A percentile compares a stretch with the other conserved stretches of the same genome.
Conservation (phyloP, 305 asterid species). For the Fraxinus baroniana region DNA sequence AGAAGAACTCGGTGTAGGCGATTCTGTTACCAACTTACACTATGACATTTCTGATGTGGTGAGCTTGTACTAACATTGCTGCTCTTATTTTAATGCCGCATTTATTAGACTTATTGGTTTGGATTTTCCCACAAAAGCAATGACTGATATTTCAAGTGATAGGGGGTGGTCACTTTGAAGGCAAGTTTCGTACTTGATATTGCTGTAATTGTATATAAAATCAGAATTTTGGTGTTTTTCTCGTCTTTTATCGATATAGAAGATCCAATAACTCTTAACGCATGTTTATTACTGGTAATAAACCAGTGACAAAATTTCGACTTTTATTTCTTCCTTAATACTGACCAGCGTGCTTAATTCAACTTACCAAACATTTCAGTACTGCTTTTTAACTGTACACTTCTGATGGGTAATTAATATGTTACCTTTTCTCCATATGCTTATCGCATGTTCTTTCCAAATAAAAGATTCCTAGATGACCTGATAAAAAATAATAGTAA, state of each 20-base stretch:
- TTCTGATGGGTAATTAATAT: background rate
- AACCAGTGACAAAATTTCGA: background rate
- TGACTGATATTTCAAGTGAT: background rate
- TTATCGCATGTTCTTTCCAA: background rate
- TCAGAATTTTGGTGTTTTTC: background rate
- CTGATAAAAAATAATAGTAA: background rate
- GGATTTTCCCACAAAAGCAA: background rate
- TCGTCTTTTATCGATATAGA: background rate
- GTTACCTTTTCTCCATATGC: background rate
- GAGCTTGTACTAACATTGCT: slow-evolving; percentile 27
- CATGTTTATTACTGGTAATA: background rate
- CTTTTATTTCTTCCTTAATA: too few species aligned
- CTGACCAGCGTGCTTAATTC: background rate
- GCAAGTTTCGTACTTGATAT: background rate
- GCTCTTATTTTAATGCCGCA: background rate
- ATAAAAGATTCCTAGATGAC: background rate
- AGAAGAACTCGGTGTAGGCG: slow-evolving; percentile 76
- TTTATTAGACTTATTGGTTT: slow-evolving; percentile 4
- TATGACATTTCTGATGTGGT: slow-evolving; percentile 85
- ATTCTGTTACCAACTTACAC: slow-evolving; percentile 77
- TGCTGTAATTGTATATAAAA: background rate
- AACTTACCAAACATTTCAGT: background rate
- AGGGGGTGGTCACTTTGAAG: background rate
- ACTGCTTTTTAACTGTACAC: background rate
- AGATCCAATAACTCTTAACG: background rate